Percentiles rank a stretch among this genome's conserved stretches.
Conservation (phyloP, 495 filamentous ascomycete genomes). For the Aspergillus bridgeri region DNA sequence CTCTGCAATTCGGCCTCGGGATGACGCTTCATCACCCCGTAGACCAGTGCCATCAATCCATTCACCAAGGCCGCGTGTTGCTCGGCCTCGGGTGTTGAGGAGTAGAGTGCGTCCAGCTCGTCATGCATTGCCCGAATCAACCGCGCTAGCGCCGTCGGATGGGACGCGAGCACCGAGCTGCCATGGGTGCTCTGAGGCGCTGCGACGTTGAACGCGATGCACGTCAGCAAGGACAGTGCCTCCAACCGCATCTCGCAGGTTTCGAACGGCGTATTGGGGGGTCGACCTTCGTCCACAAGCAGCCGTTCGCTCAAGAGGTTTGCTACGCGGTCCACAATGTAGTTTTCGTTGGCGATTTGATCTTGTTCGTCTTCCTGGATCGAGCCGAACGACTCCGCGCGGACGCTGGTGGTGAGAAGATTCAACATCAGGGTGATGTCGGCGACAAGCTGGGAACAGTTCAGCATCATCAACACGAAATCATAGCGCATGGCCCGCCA, state of each 20-base stretch:
- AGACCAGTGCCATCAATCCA: conserved; percentile 56
- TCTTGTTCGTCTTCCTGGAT: conserved; percentile 50
- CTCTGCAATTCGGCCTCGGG: conserved; percentile 50
- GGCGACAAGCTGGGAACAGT: conserved; percentile 52
- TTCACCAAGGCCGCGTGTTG: conserved; percentile 53
- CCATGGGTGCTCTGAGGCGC: conserved; percentile 44
- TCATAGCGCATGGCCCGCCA: conserved; percentile 61
- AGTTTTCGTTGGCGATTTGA: conserved; percentile 53
- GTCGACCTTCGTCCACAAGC: conserved; percentile 42
- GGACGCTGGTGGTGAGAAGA: conserved; percentile 58
- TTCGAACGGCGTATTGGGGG: conserved; percentile 45
- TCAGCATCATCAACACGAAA: conserved; percentile 63
- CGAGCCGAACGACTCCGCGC: conserved; percentile 56
- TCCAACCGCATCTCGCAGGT: conserved; percentile 55
- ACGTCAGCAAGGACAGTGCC: conserved; percentile 53
- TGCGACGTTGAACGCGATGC: conserved; percentile 41
- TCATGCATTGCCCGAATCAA: conserved; percentile 62
- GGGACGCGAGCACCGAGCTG: conserved; percentile 48
- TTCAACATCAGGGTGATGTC: conserved; percentile 57
- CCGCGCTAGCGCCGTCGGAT: conserved; percentile 54
- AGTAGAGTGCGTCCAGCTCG: conserved; percentile 59
- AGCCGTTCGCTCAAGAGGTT: conserved; percentile 57
- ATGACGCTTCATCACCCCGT: conserved; percentile 52
- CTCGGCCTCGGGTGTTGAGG: conserved; percentile 40
- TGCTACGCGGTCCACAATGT: conserved; percentile 58